Evolutionary conservation across 106 monocot genomes (phyloP).

Genomic region (Phalaenopsis aphrodite): DNA sequence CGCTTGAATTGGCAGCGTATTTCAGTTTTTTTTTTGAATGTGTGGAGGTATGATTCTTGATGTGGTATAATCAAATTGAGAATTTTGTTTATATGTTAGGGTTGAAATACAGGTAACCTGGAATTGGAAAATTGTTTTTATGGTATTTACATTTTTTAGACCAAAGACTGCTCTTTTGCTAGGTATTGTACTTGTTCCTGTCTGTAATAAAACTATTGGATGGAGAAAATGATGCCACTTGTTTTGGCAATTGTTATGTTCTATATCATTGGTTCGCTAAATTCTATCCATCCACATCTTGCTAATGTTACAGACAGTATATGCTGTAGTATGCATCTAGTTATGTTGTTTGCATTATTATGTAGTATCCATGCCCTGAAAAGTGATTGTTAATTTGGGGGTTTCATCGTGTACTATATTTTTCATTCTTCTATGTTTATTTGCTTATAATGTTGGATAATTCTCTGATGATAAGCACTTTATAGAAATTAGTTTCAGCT

Average conservation of each 20-base stretch:
- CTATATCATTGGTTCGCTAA: not conserved
- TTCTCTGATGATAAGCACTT: not conserved
- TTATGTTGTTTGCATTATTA: not conserved
- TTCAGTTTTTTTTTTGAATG: not conserved
- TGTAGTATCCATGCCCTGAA: not conserved
- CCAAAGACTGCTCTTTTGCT: not conserved
- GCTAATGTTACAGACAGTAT: not conserved
- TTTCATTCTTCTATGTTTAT: not conserved
- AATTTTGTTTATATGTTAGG: not conserved
- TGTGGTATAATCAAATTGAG: not conserved
- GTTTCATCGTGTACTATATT: not conserved
- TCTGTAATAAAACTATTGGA: not conserved
- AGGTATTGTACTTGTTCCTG: not conserved
- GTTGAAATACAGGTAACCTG: not conserved
- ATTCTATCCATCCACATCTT: not conserved
- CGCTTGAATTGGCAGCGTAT: not conserved
- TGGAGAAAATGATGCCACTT: not conserved
- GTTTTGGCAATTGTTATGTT: not conserved
- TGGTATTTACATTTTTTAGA: not conserved
- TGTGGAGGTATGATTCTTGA: not conserved
- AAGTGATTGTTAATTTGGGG: not conserved
- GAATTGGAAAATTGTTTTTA: slow-evolving; percentile 3
- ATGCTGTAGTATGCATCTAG: not conserved
- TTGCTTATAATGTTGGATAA: not conserved
- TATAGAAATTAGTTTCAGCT: not conserved